Conservation (phyloP, 75 land plant species). For the Sequoiadendron giganteum region DNA sequence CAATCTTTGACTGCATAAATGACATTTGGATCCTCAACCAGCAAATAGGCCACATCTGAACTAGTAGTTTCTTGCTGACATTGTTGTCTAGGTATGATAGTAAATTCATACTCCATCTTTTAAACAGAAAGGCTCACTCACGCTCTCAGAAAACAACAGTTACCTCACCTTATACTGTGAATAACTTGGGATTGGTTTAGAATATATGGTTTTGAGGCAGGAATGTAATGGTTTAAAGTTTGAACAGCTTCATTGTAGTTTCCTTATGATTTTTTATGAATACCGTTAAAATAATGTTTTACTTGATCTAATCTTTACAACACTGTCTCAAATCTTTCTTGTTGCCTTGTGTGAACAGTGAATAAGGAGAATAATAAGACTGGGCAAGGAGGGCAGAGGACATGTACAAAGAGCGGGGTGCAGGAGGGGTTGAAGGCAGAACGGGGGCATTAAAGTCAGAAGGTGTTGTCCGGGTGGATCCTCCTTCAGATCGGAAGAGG, state of each 20-base stretch:
- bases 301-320: not conserved
- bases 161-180: not conserved
- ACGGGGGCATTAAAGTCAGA: constrained; percentile 21
- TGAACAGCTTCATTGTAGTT: not conserved
- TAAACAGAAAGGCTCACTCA: not conserved
- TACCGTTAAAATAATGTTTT: not conserved
- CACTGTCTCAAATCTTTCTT: not conserved
- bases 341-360: not conserved
- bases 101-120: not conserved
- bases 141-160: not conserved
- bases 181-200: not conserved
- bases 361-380: not conserved
- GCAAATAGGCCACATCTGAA: not conserved
- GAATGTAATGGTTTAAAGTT: not conserved
- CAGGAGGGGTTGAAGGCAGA: constrained; percentile 7
- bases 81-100: not conserved
- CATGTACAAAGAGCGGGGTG: constrained; percentile 31
- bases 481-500: constrained; percentile 27
- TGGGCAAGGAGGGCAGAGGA: constrained; percentile 13
- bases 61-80: not conserved
- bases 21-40: not conserved
- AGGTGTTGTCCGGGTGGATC: not conserved
- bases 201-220: not conserved
- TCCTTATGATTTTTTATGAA: not conserved
- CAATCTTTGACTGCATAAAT: not conserved